A percentile compares a stretch with the other conserved stretches of the same genome.
These are phyloP conservation scores for Strobilomyces dryophilus DNA, from an alignment of 768 basidiomycete genomes.

Conservation along the genomic window DNA sequence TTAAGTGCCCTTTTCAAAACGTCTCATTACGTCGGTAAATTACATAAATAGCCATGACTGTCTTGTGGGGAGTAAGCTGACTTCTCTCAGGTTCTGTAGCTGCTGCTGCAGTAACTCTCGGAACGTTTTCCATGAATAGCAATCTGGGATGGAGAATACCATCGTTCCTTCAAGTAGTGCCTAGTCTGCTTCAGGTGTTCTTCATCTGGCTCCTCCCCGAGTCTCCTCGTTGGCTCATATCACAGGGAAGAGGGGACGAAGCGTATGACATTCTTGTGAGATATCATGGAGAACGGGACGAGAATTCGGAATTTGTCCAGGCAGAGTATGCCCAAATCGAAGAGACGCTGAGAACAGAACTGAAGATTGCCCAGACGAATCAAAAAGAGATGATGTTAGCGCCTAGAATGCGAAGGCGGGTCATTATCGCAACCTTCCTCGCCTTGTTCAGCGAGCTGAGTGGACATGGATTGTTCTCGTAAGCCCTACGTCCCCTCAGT, in stretches of 20 bases:
- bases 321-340: constrained; percentile 39
- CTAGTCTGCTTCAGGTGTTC: neutral
- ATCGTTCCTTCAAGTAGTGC: neutral
- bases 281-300: neutral
- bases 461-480: constrained; percentile 13
- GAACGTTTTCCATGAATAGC: neutral
- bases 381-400: constrained; percentile 3
- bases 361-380: neutral
- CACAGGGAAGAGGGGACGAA: neutral
- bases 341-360: constrained; percentile 37
- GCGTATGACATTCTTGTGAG: neutral
- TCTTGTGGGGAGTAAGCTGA: neutral
- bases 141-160: neutral
- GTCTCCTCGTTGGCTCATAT: neutral
- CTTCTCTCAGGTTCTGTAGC: neutral
- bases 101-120: neutral
- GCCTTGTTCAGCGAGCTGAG: constrained; percentile 15
- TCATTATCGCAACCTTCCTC: constrained; percentile 9
- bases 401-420: constrained; percentile 15
- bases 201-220: neutral
- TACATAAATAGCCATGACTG: too few relatives aligned
- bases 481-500: neutral
- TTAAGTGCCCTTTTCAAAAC: neutral
- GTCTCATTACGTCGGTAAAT: constrained; percentile 1
- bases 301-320: constrained; percentile 47